Evolutionary conservation across 2,329 filamentous ascomycete genomes (phyloP), one percentile per base, ranked within the genome.

Genomic region (Teratosphaeria pseudoeucalypti): DNA sequence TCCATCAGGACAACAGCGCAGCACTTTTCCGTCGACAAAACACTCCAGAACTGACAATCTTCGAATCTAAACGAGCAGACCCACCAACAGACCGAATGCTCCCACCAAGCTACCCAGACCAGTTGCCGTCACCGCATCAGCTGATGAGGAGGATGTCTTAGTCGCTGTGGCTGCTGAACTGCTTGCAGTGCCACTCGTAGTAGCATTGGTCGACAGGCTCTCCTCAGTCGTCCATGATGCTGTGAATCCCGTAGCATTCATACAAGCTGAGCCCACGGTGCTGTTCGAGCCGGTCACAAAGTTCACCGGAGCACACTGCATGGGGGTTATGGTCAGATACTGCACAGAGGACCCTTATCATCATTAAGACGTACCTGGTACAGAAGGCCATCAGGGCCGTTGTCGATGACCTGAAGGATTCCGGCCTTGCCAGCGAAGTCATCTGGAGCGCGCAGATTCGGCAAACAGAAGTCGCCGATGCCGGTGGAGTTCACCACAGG

Each of bases 221-320:
- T 49, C 26, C 52, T 34, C 57, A 54, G 29, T 61, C 37, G 65
- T 62, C 63, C 65, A 70, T 7, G 59, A 54, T 7, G 69, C 69
- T 19, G 57, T 62, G 61, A 70, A 70, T 37, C 60, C 63, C 5
- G 68, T 66, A 19, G 60, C 60, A 54, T 70, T 71, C 2, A 57
- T 62, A 64, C 69, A 71, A 32, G 61, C 57, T 23, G 57, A 52
- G 7, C 67, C 67, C 34, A 64, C 47, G 2, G 69, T 71, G 55
- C 47, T 53, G 65, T 70, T 71, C 56, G 63, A 60, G n/a, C 69
- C 69, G 2, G 62, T 57, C 43, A 67, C 66, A 55, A 71, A 71
- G 55, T 65, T 66, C 52, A 71, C 68, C 9, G 69, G 66, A 11
- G 68, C 68, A 56, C 69, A 71, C 68, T 71, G 34, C 19, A 27